Base-by-base conservation (phyloP, 2,329 filamentous ascomycete species). In the Bipolaris oryzae region DNA sequence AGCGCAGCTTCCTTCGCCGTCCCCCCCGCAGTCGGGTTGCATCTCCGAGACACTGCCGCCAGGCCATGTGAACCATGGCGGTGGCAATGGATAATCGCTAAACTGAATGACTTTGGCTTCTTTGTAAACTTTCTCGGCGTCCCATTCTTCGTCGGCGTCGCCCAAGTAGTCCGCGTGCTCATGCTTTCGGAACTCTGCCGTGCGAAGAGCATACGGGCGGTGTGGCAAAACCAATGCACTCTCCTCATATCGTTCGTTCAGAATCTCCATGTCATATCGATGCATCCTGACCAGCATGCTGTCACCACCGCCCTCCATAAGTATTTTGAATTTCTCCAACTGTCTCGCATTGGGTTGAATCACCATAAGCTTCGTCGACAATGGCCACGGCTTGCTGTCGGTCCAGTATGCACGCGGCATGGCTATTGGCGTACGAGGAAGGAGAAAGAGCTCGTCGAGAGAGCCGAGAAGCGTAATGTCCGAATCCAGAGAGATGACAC, bases 321-420 rank as follows among this genome's bases (percentile, higher is more conserved):
- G 60, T 5, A 60, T 49, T 49, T 74, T 69, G 61, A 78, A 74
- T 9, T 64, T 57, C 45, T 74, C 64, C 55, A 85, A 82, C 53
- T 89, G 86, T 9, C 65, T 64, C 15, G 76, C 69, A 2, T 82
- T 84, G 0, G 89, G 88, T 45, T 86, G 77, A 39, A 89, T 76
- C 3, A 90, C 81, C 70, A 89, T 82, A 38, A 90, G 68, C 39
- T 87, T 81, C 2, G 85, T 86, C 0, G 86, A 85, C 10, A 91
- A 78, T 2, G 81, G 79, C 60, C 80, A 79, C 7, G 77, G 78
- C 0, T 80, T 77, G 0, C 83, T 83, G 5, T 84, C 79, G 1
- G 86, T 78, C 89, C 89, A 91, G 72, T 91, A 91, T 7, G 89
- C 89, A 31, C 86, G 84, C 1, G 89, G 87, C 83, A 91, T 87